Percentiles rank a stretch among this genome's conserved stretches.
Evolutionary conservation across 192 early-diverging fungal genomes (phyloP).

Genomic region (Coemansia asiatica): DNA sequence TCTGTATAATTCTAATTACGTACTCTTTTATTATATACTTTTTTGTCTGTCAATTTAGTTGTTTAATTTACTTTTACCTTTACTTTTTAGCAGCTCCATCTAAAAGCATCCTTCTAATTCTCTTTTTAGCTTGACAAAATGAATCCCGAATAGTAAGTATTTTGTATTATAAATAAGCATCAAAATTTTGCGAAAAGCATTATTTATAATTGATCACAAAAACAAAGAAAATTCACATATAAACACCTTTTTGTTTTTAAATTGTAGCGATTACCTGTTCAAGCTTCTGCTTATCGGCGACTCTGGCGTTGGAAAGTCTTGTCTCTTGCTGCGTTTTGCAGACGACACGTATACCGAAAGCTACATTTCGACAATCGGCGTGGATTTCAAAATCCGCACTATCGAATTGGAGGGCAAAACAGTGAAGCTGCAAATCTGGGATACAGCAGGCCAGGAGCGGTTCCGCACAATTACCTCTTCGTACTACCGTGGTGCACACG

Average conservation of each 20-base stretch:
- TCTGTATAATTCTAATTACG: constrained; percentile 1
- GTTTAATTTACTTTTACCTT: not conserved
- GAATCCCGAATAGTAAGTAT: constrained; percentile 56
- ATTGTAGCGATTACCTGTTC: constrained; percentile 93
- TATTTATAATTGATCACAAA: too few species aligned
- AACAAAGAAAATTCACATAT: too few species aligned
- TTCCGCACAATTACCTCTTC: constrained; percentile 93
- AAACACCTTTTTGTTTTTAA: not conserved
- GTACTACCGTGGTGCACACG: constrained; percentile 98
- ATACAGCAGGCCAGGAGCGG: constrained; percentile 95
- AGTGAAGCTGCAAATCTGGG: constrained; percentile 89
- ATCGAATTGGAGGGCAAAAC: constrained; percentile 99
- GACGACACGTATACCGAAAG: constrained; percentile 99
- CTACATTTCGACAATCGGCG: constrained; percentile 98
- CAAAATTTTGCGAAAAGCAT: too few species aligned
- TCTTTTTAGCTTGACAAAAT: constrained; percentile 13
- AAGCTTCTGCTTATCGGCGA: constrained; percentile 99
- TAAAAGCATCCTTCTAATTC: not conserved
- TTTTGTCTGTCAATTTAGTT: not conserved
- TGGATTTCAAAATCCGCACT: constrained; percentile 99
- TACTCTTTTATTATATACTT: not conserved
- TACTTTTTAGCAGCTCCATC: not conserved
- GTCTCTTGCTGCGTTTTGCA: constrained; percentile 93
- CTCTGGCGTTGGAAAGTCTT: constrained; percentile 98
- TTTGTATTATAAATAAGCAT: not conserved